phyloP scores from a whole-genome alignment of 23 red algal genomes.

The Gracilaria caudata region DNA sequence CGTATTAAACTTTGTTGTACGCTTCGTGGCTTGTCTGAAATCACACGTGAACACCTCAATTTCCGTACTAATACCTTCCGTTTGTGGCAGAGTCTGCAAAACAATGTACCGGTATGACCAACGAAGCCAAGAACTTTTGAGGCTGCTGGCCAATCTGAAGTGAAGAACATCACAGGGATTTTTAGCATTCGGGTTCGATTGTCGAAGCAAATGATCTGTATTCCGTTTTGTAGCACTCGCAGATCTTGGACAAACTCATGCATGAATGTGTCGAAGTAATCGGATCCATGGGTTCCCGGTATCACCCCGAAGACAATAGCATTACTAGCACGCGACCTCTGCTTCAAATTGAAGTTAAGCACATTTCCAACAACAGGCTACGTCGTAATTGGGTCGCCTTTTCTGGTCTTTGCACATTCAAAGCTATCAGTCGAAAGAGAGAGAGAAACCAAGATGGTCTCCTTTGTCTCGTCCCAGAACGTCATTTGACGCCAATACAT shows the following conservation, averaged over 20 bases:
- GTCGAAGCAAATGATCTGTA: neutral
- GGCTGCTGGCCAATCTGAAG: slow-evolving; percentile 5
- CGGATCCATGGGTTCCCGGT: neutral
- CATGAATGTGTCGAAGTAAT: slow-evolving; percentile 19
- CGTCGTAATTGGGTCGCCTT: neutral
- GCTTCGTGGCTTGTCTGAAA: neutral
- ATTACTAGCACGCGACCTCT: neutral
- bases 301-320: neutral
- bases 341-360: neutral
- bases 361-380: slow-evolving; percentile 7
- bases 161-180: neutral
- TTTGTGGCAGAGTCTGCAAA: slow-evolving; percentile 1
- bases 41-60: neutral
- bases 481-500: neutral
- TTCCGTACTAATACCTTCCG: neutral
- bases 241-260: neutral
- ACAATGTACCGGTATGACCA: slow-evolving; percentile 4
- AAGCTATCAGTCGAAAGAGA: slow-evolving; percentile 16
- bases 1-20: neutral
- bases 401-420: neutral
- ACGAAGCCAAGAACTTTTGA: slow-evolving; percentile 28
- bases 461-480: neutral
- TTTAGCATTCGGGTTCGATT: neutral
- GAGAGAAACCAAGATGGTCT: neutral
- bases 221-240: neutral